These are phyloP conservation scores for Urochloa ruziziensis DNA, from an alignment of 176 grass and related monocot species.

Conservation along the genomic window DNA sequence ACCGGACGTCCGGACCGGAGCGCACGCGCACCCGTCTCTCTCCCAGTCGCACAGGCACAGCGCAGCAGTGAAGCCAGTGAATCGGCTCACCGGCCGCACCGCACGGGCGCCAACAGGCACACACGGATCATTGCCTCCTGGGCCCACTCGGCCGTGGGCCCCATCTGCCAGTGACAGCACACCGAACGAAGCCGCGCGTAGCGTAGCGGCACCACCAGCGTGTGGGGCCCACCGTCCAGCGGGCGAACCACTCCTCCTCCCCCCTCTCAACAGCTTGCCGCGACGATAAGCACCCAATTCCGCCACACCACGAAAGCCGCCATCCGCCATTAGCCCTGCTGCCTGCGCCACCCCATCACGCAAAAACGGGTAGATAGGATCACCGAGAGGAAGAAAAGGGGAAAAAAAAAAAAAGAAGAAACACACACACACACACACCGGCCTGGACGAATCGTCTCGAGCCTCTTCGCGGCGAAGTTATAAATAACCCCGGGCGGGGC, in stretches of 20 bases:
- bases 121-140: no score
- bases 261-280: not conserved
- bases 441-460: constrained; percentile 21
- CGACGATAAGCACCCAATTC: not conserved
- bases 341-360: not conserved
- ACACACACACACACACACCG: not conserved
- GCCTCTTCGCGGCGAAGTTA: not conserved
- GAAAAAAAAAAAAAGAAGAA: not conserved
- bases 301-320: not conserved
- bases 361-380: not conserved
- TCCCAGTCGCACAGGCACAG: no score
- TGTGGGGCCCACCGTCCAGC: not conserved
- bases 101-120: no score
- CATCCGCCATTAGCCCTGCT: not conserved
- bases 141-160: no score
- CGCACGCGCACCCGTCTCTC: no score
- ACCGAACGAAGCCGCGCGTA: not conserved
- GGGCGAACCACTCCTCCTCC: not conserved
- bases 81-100: no score
- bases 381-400: not conserved
- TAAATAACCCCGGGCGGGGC: not conserved
- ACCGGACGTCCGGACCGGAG: no score
- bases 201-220: not conserved
- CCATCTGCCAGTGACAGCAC: not conserved
- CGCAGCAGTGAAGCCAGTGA: no score